Evolutionary conservation across 176 grass and related monocot genomes (phyloP).

Genomic region (Typha latifolia): DNA sequence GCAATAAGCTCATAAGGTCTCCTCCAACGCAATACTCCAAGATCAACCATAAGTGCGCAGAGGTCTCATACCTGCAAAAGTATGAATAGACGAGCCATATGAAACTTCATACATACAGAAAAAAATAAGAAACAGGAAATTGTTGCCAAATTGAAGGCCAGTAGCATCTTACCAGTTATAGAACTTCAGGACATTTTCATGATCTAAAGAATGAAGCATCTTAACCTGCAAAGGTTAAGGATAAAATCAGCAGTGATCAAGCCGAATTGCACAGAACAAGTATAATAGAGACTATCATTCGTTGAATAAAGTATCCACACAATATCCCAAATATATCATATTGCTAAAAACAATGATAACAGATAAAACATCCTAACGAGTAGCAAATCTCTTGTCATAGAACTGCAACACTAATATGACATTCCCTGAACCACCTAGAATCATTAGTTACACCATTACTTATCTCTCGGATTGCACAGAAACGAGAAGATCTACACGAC

Average conservation of each 20-base stretch:
- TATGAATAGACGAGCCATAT: conserved; percentile 11
- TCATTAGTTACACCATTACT: too few species aligned
- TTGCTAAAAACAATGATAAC: neutral
- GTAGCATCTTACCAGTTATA: conserved; percentile 56
- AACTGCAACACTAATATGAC: too few species aligned
- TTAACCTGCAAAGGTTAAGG: conserved; percentile 50
- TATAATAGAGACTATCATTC: neutral
- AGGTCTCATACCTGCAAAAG: conserved; percentile 77
- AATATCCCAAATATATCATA: neutral
- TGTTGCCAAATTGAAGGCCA: neutral
- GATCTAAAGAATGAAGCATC: conserved; percentile 81
- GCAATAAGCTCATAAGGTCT: conserved; percentile 68
- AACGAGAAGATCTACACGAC: neutral
- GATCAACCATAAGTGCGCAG: conserved; percentile 90
- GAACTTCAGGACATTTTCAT: conserved; percentile 85
- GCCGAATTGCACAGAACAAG: neutral
- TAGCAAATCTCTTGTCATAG: too few species aligned
- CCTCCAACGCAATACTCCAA: conserved; percentile 93
- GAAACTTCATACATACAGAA: neutral
- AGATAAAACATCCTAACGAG: neutral
- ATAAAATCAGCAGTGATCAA: conserved; percentile 13
- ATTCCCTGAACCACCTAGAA: too few species aligned
- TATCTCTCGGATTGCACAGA: too few species aligned
- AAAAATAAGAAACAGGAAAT: neutral
- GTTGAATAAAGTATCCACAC: neutral